Evolutionary conservation across 1,284 basidiomycete species (phyloP).

Genomic region (Trichosporon inkin): DNA sequence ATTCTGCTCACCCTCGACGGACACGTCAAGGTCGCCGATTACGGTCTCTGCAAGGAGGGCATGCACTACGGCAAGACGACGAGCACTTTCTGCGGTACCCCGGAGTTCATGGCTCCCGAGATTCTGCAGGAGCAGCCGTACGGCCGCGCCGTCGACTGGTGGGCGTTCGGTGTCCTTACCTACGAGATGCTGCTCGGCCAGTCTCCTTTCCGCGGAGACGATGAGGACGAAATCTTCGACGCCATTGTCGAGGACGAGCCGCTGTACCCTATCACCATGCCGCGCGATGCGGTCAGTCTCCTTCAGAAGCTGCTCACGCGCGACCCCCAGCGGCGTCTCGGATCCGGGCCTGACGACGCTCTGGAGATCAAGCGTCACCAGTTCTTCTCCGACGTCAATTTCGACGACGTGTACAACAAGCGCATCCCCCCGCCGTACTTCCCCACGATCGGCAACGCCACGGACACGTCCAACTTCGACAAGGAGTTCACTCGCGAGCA

Average conservation of each 20-base stretch:
- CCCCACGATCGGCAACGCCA: constrained; percentile 67
- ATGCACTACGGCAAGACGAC: constrained; percentile 99
- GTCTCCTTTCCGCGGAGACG: constrained; percentile 97
- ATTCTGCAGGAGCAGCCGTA: constrained; percentile 98
- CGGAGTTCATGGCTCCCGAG: constrained; percentile 99
- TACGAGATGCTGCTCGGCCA: constrained; percentile 99
- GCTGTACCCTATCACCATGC: constrained; percentile 99
- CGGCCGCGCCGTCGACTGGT: constrained; percentile 98
- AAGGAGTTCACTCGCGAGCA: constrained; percentile 96
- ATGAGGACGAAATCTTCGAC: constrained; percentile 99
- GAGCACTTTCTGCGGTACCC: constrained; percentile 98
- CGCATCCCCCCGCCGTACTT: constrained; percentile 96
- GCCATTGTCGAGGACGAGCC: constrained; percentile 98
- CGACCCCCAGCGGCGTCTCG: constrained; percentile 88
- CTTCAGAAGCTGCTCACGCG: constrained; percentile 89
- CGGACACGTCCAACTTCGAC: constrained; percentile 72
- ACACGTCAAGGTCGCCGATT: constrained; percentile 98
- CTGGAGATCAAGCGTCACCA: constrained; percentile 96
- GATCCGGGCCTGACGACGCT: constrained; percentile 87
- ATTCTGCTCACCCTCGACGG: constrained; percentile 95
- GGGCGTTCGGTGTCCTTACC: constrained; percentile 97
- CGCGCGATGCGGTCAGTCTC: constrained; percentile 91
- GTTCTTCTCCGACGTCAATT: constrained; percentile 97
- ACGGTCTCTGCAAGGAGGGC: constrained; percentile 97
- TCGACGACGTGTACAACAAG: constrained; percentile 92